Conservation (phyloP, 169 alveolate species). For the Plasmodium vinckei region DNA sequence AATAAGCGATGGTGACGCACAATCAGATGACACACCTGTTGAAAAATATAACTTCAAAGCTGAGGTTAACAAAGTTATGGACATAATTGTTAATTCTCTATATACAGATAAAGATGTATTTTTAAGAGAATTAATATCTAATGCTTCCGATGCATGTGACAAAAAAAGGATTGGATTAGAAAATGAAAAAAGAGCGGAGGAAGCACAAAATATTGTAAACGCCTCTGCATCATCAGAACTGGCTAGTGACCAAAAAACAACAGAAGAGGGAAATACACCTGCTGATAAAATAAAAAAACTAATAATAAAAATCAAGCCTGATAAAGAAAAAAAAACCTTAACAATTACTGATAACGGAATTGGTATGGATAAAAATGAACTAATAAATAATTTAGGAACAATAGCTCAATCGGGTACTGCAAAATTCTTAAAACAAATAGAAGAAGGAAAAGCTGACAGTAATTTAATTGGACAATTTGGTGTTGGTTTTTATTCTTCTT, state of each 20-base stretch:
- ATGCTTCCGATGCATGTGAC: constrained; percentile 99
- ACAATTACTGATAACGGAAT: constrained; percentile 98
- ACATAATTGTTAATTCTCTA: constrained; percentile 98
- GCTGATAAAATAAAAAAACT: constrained; percentile 83
- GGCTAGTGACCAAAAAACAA: background rate
- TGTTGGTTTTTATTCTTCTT: constrained; percentile 99
- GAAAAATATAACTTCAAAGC: constrained; percentile 96
- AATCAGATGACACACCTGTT: constrained; percentile 81
- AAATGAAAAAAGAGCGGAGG: constrained; percentile 92
- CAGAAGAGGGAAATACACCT: constrained; percentile 18
- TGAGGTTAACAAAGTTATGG: constrained; percentile 99
- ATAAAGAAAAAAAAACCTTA: constrained; percentile 94
- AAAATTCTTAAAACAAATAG: constrained; percentile 96
- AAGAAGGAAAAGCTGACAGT: constrained; percentile 92
- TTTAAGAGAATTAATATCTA: constrained; percentile 97
- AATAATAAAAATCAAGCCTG: constrained; percentile 95
- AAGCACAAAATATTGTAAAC: constrained; percentile 89
- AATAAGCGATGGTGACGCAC: constrained; percentile 30
- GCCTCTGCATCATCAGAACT: background rate
- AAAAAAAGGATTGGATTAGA: constrained; percentile 96
- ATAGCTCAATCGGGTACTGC: constrained; percentile 99
- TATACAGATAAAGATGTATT: constrained; percentile 99
- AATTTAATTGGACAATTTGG: constrained; percentile 99
- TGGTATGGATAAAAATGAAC: constrained; percentile 99
- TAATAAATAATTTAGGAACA: constrained; percentile 98